A percentile compares a stretch with the other conserved stretches of the same genome.
Conservation (phyloP, 441 rosid species). For the Gossypium schwendimanii region DNA sequence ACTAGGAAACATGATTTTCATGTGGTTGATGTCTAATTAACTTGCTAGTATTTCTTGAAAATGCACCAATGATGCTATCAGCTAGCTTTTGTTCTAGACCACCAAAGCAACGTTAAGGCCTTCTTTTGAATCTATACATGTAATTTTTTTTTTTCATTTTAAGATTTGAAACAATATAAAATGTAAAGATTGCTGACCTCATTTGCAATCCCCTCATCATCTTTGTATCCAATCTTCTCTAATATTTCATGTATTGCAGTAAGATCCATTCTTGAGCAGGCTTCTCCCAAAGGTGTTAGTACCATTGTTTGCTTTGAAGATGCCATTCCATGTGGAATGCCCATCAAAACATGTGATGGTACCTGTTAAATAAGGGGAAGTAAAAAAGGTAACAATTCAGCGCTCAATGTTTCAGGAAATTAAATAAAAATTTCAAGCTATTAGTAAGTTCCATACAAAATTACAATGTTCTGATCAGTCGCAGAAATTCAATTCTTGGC, state of each 20-base stretch:
- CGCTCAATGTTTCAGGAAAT: not conserved
- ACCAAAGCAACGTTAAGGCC: not conserved
- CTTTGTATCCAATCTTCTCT: constrained; percentile 77
- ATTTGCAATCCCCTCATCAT: constrained; percentile 80
- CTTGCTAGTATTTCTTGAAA: not conserved
- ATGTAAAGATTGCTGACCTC: constrained; percentile 46
- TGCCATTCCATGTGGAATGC: constrained; percentile 55
- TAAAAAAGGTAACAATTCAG: not conserved
- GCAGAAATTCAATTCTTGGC: not conserved
- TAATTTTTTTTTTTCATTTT: not conserved
- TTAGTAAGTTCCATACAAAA: not conserved
- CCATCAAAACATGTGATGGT: constrained; percentile 69
- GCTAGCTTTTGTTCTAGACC: not conserved
- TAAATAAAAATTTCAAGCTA: not conserved
- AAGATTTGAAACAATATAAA: constrained; percentile 1
- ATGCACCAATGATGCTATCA: not conserved
- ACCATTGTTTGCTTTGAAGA: constrained; percentile 25
- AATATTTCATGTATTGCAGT: constrained; percentile 81
- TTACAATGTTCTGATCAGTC: not conserved
- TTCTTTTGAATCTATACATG: too few species aligned
- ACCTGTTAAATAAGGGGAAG: constrained; percentile 36
- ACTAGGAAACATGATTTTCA: not conserved
- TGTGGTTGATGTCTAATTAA: not conserved
- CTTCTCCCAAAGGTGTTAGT: constrained; percentile 80
- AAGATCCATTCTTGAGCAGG: constrained; percentile 78